phyloP scores from a whole-genome alignment of 371 early-diverging fungal genomes.

The Lichtheimia ramosa region DNA sequence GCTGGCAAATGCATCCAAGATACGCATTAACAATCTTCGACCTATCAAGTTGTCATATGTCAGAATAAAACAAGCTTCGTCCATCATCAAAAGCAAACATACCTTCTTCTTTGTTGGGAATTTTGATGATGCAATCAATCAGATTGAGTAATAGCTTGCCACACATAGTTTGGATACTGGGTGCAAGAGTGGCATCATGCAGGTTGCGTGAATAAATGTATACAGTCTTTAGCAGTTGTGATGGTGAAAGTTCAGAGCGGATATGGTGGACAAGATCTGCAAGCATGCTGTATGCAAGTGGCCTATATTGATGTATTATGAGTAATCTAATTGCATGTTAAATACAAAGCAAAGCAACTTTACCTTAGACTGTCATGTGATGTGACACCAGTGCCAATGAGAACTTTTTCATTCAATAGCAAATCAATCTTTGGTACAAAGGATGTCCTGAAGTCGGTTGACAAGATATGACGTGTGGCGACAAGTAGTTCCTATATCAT shows the following conservation, averaged over 20 bases:
- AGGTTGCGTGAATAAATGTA: conserved; percentile 88
- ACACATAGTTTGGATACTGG: conserved; percentile 95
- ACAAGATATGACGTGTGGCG: conserved; percentile 92
- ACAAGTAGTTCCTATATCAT: conserved; percentile 85
- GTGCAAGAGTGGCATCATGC: conserved; percentile 85
- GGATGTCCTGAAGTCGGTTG: conserved; percentile 84
- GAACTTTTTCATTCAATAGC: conserved; percentile 86
- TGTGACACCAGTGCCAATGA: conserved; percentile 93
- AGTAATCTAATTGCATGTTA: not conserved
- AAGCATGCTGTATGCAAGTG: conserved; percentile 91
- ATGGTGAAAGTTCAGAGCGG: conserved; percentile 76
- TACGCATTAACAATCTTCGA: conserved; percentile 79
- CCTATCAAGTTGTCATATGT: conserved; percentile 37
- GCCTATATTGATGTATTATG: conserved; percentile 43
- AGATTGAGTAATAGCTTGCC: conserved; percentile 90
- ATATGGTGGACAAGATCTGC: conserved; percentile 96
- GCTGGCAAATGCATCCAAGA: conserved; percentile 80
- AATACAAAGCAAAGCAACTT: not conserved
- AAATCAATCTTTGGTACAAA: conserved; percentile 89
- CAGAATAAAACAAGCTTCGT: not conserved
- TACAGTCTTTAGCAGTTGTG: conserved; percentile 80
- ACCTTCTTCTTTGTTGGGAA: conserved; percentile 63
- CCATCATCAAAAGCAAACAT: not conserved
- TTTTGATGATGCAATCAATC: conserved; percentile 82
- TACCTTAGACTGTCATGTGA: conserved; percentile 87